Evolutionary conservation across 331 rosid genomes (phyloP).

Genomic region (Malus hybrid): DNA sequence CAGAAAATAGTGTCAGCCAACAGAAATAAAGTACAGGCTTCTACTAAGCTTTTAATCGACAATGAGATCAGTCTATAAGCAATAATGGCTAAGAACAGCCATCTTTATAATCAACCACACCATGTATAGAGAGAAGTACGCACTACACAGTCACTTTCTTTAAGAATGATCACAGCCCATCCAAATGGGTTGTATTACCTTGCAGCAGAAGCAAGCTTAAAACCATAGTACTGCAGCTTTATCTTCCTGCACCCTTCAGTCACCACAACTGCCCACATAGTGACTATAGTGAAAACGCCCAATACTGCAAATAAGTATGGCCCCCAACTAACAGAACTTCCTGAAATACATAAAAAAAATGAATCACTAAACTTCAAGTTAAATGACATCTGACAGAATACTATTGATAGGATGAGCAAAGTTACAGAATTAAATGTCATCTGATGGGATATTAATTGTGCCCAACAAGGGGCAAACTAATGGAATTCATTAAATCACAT

Average conservation of each 20-base stretch:
- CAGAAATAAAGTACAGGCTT: constrained; percentile 3
- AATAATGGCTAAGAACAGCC: background rate
- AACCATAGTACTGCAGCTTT: constrained; percentile 93
- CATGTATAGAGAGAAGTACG: background rate
- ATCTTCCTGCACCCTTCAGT: constrained; percentile 98
- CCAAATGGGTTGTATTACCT: constrained; percentile 45
- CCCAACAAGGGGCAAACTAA: background rate
- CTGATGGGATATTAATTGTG: background rate
- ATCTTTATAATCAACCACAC: background rate
- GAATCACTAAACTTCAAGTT: constrained; percentile 3
- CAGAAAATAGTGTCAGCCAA: constrained; percentile 16
- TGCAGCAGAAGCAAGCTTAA: constrained; percentile 95
- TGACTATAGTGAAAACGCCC: constrained; percentile 83
- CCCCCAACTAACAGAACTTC: constrained; percentile 60
- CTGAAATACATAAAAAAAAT: constrained; percentile 40
- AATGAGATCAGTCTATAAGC: background rate
- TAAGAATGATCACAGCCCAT: background rate
- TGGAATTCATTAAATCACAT: constrained; percentile 20
- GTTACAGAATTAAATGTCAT: background rate
- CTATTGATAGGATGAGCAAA: background rate
- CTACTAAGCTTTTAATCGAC: background rate
- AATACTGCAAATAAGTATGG: constrained; percentile 62
- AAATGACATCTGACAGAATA: background rate
- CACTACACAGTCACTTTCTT: background rate
- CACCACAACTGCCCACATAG: constrained; percentile 99